phyloP scores from a whole-genome alignment of 257 asterid species.

The Solanum pimpinellifolium region DNA sequence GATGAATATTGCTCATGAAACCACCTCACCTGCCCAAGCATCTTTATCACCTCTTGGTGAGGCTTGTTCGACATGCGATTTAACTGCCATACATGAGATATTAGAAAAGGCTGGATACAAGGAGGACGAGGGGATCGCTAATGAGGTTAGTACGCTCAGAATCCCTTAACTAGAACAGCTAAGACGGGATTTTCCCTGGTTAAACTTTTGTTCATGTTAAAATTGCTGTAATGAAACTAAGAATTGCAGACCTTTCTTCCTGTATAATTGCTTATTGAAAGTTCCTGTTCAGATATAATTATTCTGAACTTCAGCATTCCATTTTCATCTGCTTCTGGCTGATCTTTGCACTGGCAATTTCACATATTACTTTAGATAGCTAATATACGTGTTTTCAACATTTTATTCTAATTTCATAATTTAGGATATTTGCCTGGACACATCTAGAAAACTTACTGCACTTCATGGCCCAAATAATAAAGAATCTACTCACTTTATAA shows the following conservation, averaged over 20 bases:
- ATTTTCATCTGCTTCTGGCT: neutral
- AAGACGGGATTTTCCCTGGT: neutral
- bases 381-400: neutral
- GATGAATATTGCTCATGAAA: slow-evolving; percentile 25
- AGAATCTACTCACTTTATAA: neutral
- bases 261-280: neutral
- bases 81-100: slow-evolving; percentile 32
- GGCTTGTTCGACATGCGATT: slow-evolving; percentile 33
- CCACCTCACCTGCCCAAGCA: slow-evolving; percentile 4
- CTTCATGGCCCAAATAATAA: neutral
- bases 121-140: slow-evolving; percentile 30
- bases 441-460: neutral
- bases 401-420: neutral
- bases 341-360: neutral
- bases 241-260: neutral
- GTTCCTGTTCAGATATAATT: neutral
- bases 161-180: neutral
- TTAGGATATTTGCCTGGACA: neutral
- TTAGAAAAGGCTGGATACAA: slow-evolving; percentile 35
- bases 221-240: neutral
- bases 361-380: neutral
- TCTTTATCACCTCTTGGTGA: slow-evolving; percentile 34
- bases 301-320: neutral
- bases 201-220: neutral
- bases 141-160: slow-evolving; percentile 22